Evolutionary conservation across 202 grass and related monocot species (phyloP).

Genomic region (Zizania palustris): DNA sequence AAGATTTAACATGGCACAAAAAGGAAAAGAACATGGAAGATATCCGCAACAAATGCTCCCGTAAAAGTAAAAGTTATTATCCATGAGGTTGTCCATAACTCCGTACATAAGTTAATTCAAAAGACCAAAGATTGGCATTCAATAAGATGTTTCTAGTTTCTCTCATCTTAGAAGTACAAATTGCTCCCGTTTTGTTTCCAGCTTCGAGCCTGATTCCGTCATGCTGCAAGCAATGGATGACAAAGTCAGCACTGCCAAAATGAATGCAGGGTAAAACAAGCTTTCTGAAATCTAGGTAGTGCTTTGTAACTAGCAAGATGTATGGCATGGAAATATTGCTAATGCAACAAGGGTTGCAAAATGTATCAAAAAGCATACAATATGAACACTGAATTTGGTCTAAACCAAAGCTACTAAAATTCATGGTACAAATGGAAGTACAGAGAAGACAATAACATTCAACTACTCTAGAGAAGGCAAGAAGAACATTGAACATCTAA

Average conservation of each 20-base stretch:
- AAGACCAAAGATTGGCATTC: neutral
- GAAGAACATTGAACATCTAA: neutral
- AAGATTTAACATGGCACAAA: neutral
- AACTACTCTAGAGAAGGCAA: neutral
- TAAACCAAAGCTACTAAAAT: neutral
- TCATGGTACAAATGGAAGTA: neutral
- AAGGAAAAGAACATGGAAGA: neutral
- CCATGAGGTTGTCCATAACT: neutral
- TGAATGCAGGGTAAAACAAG: conserved; percentile 2
- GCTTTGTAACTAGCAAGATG: neutral
- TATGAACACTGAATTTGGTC: neutral
- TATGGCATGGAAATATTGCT: neutral
- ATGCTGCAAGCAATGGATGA: conserved; percentile 31
- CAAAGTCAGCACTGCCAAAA: neutral
- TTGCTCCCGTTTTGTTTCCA: conserved; percentile 32
- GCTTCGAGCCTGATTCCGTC: neutral
- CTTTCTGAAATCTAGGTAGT: neutral
- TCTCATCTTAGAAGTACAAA: conserved; percentile 41
- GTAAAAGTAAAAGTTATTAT: neutral
- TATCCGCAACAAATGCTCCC: neutral
- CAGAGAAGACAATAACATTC: too few species aligned
- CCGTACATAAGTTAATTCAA: neutral
- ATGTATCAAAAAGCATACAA: neutral
- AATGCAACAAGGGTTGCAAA: neutral
- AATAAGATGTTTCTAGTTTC: neutral